Conservation (phyloP, 139 green algal species). For the Asterochloris sp. region DNA sequence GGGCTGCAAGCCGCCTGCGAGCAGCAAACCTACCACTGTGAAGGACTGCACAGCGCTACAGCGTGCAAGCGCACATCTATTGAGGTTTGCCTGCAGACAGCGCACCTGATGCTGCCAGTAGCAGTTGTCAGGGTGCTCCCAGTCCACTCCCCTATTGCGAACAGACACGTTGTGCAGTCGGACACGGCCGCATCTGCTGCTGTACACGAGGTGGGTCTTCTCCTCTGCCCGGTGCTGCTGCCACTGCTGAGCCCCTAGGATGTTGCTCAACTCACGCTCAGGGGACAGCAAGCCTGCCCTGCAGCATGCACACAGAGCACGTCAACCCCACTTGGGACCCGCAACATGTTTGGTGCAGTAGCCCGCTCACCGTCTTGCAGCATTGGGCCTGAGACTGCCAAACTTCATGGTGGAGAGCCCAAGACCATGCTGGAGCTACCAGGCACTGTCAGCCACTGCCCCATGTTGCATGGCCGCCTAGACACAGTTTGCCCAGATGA, state of each 20-base stretch:
- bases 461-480: too few relatives aligned
- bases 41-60: not conserved
- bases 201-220: slow-evolving; percentile 16
- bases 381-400: not conserved
- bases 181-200: slow-evolving; percentile 53
- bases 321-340: too few relatives aligned
- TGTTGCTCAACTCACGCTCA: slow-evolving; percentile 4
- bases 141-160: slow-evolving; percentile 86
- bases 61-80: not conserved
- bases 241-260: not conserved
- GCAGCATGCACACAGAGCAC: too few relatives aligned
- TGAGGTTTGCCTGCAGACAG: not conserved
- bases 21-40: not conserved
- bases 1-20: not conserved
- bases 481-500: too few relatives aligned
- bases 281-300: too few relatives aligned
- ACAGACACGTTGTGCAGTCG: slow-evolving; percentile 78
- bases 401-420: not conserved
- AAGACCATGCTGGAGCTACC: not conserved
- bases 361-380: too few relatives aligned
- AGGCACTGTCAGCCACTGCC: not conserved
- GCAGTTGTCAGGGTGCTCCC: slow-evolving; percentile 57
- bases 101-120: slow-evolving; percentile 78
- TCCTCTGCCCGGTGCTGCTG: not conserved
- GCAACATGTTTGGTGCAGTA: too few relatives aligned